Base-by-base conservation (phyloP, 345 rosid genomes). In the Garcia nutans region DNA sequence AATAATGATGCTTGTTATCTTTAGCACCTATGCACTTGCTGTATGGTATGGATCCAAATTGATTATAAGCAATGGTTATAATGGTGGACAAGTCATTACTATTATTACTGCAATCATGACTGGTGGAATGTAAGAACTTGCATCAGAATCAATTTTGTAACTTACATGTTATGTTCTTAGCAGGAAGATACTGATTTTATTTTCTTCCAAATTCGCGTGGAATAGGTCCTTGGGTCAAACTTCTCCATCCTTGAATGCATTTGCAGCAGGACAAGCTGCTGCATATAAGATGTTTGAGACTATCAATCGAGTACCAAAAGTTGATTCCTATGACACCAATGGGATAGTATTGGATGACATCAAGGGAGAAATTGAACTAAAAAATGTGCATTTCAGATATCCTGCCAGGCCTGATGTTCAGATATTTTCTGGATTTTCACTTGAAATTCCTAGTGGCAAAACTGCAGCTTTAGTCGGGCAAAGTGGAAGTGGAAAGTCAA, bases 401-500 rank as follows among this genome's bases (percentile, higher is more conserved):
- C 95, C 95, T 20, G 92, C 92, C 0, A 90, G 95, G 82, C 95
- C 91, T 4, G 92, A 90, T 8, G 80, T 87, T 45, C 87, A 85
- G 75, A 86, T 90, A 74, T 88, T 90, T 62, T 78, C 86, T 49
- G 92, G 95, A 44, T 90, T 90, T 81, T 86, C 91, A 4, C 68
- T 90, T 72, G 49, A 72, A 22, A 84, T 88, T 26, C 86, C 85
- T 0, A 86, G 89, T 10, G 95, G 91, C 7, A 83, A 82, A 73
- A 90, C 91, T 33, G 85, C 86, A 52, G 92, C 95, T 54, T 76
- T 90, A 37, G 92, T 90, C 15, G 95, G 95, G n/a, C 92, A 89
- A 50, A 90, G 95, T 68, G 95, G 95, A 19, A 90, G 95, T 55
- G 95, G 95, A 20, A 90, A 90, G 78, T 90, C 95, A 33, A 90